Conservation (phyloP, 1,284 basidiomycete genomes). For the Laetiporus sulphureus region DNA sequence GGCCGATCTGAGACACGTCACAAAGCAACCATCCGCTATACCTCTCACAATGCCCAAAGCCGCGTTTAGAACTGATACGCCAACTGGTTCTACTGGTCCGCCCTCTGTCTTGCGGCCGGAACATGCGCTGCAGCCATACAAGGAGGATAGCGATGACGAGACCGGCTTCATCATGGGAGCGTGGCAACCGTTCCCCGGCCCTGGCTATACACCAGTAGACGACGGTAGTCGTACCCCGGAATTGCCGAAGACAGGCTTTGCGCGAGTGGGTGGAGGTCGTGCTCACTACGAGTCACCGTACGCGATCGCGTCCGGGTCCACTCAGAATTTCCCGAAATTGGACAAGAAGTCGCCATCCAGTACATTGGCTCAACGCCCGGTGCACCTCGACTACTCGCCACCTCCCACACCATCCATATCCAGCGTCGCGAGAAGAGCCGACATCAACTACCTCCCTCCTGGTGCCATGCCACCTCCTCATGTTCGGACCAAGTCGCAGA, state of each 20-base stretch:
- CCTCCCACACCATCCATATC: conserved; percentile 48
- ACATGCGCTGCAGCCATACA: conserved; percentile 68
- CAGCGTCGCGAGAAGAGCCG: conserved; percentile 24
- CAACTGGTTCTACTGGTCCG: conserved; percentile 51
- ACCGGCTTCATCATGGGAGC: conserved; percentile 78
- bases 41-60: conserved; percentile 24
- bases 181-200: conserved; percentile 65
- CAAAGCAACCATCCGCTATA: conserved; percentile 22
- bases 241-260: conserved; percentile 56
- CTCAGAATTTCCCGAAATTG: conserved; percentile 59
- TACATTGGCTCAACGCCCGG: conserved; percentile 18
- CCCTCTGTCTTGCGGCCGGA: conserved; percentile 73
- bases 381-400: conserved; percentile 35
- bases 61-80: conserved; percentile 24
- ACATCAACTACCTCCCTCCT: conserved; percentile 38
- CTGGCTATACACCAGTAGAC: conserved; percentile 44
- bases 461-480: conserved; percentile 66
- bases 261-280: conserved; percentile 71
- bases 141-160: conserved; percentile 75
- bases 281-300: conserved; percentile 76
- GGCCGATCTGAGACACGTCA: conserved; percentile 15
- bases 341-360: conserved; percentile 32
- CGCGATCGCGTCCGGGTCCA: conserved; percentile 50
- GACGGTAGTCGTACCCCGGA: conserved; percentile 27
- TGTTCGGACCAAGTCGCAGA: conserved; percentile 71